These are phyloP conservation scores for Pelargonium cotyledonis DNA, from an alignment of 441 rosid genomes.

Conservation along the genomic window DNA sequence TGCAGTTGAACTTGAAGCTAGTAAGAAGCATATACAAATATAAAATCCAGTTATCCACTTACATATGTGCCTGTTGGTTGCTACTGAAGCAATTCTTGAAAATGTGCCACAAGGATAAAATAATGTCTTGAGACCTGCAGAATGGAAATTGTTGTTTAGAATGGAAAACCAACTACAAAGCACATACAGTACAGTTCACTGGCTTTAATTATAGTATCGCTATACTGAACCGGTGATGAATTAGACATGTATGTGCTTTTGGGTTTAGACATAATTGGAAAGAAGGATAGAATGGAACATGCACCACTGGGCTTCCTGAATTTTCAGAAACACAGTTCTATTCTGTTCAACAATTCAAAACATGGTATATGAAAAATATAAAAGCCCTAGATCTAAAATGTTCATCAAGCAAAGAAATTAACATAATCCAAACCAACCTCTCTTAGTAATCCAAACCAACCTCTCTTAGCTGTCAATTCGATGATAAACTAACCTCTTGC, in stretches of 20 bases:
- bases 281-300: neutral
- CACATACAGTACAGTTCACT: slow-evolving; percentile 2
- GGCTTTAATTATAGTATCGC: too few species aligned
- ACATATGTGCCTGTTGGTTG: slow-evolving; percentile 60
- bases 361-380: neutral
- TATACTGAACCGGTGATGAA: too few species aligned
- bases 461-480: too few species aligned
- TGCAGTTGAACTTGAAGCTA: neutral
- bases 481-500: too few species aligned
- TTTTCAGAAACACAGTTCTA: neutral
- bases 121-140: slow-evolving; percentile 67
- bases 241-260: too few species aligned
- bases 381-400: neutral
- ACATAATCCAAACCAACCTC: neutral
- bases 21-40: neutral
- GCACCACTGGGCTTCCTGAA: neutral
- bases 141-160: slow-evolving; percentile 16
- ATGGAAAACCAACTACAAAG: slow-evolving; percentile 5
- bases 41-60: slow-evolving; percentile 25
- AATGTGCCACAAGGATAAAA: slow-evolving; percentile 79
- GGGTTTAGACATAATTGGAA: neutral
- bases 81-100: slow-evolving; percentile 66
- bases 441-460: neutral
- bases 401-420: neutral
- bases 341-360: neutral